Base-by-base conservation (phyloP, 2,329 filamentous ascomycete species). In the Aureobasidium vineae region DNA sequence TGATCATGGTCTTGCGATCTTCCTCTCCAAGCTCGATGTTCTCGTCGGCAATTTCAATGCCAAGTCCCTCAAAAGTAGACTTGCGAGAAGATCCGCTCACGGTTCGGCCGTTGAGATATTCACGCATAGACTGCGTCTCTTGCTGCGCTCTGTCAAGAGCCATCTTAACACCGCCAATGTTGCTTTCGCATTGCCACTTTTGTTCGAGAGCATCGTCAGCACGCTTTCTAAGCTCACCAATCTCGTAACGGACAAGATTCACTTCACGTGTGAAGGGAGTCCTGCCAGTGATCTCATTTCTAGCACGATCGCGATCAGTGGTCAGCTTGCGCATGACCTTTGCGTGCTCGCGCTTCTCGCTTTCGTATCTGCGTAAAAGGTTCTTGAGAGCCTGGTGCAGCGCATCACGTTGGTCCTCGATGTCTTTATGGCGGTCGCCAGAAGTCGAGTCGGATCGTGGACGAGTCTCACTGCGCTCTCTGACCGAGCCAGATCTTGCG, bases 141-240 rank as follows among this genome's bases (percentile, higher is more conserved):
- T 95, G 90, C 77, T 97, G 92, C 31, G 95, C 93, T 69, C 93
- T 90, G 77, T 98, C 95, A 49, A 99, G 86, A 74, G 98, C 94
- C 90, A 97, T 97, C 80, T 97, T 96, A 66, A 98, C 80, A 65
- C 93, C 92, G 63, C 87, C 85, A 1, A 98, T 81, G 21, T 92
- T 92, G 79, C 96, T 96, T 78, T 97, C 94, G 69, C 93, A 94
- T 75, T 96, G 90, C 89, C 91, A 98, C 78, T 98, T 98, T 73
- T 96, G 91, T 74, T 97, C 92, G 16, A 98, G 84, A 19, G 94
- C 94, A 70, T 98, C 94, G 72, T 99, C 94, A 36, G 94, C 94
- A 64, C 95, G 88, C 69, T 89, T 89, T 50, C 95, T 88, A 66
- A 99, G 83, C 19, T 89, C 85, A 61, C 90, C 91, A 69, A 99